Conservation (phyloP, 768 basidiomycete genomes). For the Auricularia heimuer region DNA sequence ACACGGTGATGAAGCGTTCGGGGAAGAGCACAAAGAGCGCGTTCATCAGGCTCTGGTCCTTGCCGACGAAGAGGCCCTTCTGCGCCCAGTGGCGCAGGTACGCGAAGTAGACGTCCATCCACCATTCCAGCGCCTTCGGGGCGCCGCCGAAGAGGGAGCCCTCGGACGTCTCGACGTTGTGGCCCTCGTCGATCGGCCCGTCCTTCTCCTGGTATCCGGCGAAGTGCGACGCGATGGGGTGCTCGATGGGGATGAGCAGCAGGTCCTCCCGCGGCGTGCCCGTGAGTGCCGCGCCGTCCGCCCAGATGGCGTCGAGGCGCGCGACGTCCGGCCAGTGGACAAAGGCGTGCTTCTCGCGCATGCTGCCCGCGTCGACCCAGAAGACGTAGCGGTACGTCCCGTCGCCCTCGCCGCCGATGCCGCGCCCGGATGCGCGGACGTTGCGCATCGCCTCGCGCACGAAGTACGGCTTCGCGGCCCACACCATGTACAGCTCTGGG, state of each 20-base stretch:
- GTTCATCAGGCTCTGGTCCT: constrained; percentile 49
- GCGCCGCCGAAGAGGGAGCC: constrained; percentile 53
- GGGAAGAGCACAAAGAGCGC: constrained; percentile 37
- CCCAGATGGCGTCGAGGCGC: constrained; percentile 33
- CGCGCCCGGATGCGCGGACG: constrained; percentile 8
- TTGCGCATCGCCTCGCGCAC: constrained; percentile 31
- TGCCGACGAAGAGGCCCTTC: constrained; percentile 42
- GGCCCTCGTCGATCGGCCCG: constrained; percentile 36
- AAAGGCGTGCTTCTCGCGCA: constrained; percentile 35
- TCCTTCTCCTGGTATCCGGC: constrained; percentile 32
- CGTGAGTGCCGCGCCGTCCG: constrained; percentile 23
- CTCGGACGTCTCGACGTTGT: constrained; percentile 34
- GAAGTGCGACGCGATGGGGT: constrained; percentile 23
- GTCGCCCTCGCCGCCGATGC: constrained; percentile 6
- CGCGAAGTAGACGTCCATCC: constrained; percentile 33
- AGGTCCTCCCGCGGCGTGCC: constrained; percentile 30
- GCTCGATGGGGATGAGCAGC: constrained; percentile 38
- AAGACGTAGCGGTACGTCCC: constrained; percentile 41
- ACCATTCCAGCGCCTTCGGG: constrained; percentile 37
- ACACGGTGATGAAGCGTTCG: constrained; percentile 34
- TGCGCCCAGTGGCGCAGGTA: constrained; percentile 44
- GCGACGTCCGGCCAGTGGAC: constrained; percentile 36
- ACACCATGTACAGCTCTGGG: constrained; percentile 40
- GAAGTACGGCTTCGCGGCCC: constrained; percentile 46
- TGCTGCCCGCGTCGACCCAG: constrained; percentile 50